Conservation (phyloP, 2,329 filamentous ascomycete species). For the Fusarium pseudograminearum region DNA sequence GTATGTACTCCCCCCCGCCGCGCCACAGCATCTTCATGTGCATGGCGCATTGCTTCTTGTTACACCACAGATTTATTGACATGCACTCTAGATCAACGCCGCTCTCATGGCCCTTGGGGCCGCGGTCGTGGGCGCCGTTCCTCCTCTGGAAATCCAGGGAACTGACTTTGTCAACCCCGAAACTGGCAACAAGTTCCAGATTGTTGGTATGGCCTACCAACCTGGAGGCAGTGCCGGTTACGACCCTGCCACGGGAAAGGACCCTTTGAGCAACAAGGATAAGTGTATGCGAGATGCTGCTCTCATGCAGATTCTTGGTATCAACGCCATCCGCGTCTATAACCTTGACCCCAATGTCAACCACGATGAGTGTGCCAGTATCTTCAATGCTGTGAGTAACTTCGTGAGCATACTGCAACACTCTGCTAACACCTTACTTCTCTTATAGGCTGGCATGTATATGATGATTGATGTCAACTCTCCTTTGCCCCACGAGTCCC, state of each 20-base stretch:
- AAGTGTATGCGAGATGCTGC: conserved; percentile 74
- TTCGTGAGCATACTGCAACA: too few species aligned
- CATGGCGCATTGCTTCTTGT: neutral
- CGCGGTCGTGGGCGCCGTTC: conserved; percentile 67
- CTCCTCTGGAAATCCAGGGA: conserved; percentile 67
- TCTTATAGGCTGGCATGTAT: conserved; percentile 70
- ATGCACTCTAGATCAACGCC: conserved; percentile 52
- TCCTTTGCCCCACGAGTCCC: conserved; percentile 68
- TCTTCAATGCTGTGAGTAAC: conserved; percentile 69
- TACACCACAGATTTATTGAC: conserved; percentile 34
- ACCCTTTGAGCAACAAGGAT: conserved; percentile 70
- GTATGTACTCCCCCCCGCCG: conserved; percentile 34
- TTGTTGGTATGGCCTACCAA: conserved; percentile 77
- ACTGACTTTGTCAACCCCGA: conserved; percentile 70
- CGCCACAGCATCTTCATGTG: neutral
- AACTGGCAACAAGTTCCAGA: conserved; percentile 71
- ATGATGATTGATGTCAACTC: conserved; percentile 78
- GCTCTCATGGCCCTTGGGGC: conserved; percentile 66
- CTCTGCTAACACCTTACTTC: conserved; percentile 5
- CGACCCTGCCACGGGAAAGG: conserved; percentile 64
- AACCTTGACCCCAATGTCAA: conserved; percentile 74
- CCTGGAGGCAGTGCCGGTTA: conserved; percentile 74
- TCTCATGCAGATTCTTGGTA: conserved; percentile 72
- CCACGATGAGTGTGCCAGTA: conserved; percentile 74
- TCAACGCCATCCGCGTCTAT: conserved; percentile 78